Base-by-base conservation (phyloP, 257 asterid genomes). In the Solanum gracilifrons region DNA sequence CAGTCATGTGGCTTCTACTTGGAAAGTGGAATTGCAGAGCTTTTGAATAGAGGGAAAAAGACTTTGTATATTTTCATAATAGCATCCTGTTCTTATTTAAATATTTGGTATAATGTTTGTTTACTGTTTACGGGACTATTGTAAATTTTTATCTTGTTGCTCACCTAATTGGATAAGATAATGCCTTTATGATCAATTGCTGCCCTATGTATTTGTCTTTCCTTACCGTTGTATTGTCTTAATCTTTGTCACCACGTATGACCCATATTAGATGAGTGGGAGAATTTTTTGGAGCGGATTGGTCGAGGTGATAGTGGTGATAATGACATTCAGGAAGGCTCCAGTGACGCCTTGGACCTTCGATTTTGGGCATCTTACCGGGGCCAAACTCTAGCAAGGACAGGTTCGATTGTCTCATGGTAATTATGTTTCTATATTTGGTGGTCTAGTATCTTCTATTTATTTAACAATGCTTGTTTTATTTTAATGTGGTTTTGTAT, bases 331-430 rank as follows among this genome's bases (percentile, higher is more conserved):
- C 96, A 94, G 91, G 96, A 92, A 89, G 93, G 91, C 92, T 89
- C 98, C 25, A 89, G 90, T 88, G 95, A 92, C 79, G 92, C 98
- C 25, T 85, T 97, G 91, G 99, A 97, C 92, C 98, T 95, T 83
- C 95, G 99, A 64, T 97, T 97, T 92, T 97, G 99, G 99, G 98
- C 96, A 87, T 97, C 99, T 90, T 97, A 97, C 90, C 90, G 99
- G 88, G 99, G 99, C 71, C 99, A 97, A 91, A 97, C 99, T 83
- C 91, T 97, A 87, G 98, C 99, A 82, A 92, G 99, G 90, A 97
- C 99, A 93, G 99, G 99, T 95, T 86, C 43, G 37, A 77, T 83
- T 75, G 68, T 72, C 73, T 32, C 69, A 13, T 62, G 58, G 13
- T 79, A n/a, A 72, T 86, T 86, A 11, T 16, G 41, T 36, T 29